A percentile compares a stretch with the other conserved stretches of the same genome.
These are phyloP conservation scores for Limnanthes douglasii DNA, from an alignment of 345 rosid species.

Conservation along the genomic window DNA sequence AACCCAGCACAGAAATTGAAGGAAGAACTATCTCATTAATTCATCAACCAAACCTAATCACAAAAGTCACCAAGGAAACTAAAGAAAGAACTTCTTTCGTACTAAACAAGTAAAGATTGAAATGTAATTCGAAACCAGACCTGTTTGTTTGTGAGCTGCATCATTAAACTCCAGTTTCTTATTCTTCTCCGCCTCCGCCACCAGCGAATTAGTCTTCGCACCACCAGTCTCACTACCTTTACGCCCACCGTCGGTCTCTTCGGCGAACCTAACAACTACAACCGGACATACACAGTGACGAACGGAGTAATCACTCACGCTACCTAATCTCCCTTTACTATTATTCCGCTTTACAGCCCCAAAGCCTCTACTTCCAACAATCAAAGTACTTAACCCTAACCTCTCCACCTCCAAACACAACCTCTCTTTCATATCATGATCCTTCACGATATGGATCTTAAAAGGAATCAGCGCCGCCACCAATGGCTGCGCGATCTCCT, in stretches of 20 bases:
- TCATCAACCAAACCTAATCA: too few species aligned
- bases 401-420: constrained; percentile 82
- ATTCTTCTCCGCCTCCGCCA: too few species aligned
- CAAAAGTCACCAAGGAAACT: too few species aligned
- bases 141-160: too few species aligned
- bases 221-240: too few species aligned
- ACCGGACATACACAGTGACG: constrained; percentile 83
- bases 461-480: constrained; percentile 51
- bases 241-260: constrained; percentile 41
- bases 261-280: constrained; percentile 57
- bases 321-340: constrained; percentile 55
- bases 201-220: too few species aligned
- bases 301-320: constrained; percentile 75
- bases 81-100: too few species aligned
- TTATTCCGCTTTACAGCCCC: constrained; percentile 37
- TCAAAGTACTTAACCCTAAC: constrained; percentile 44
- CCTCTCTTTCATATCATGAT: constrained; percentile 88
- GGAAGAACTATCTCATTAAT: too few species aligned
- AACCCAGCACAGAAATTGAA: too few species aligned
- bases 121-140: too few species aligned
- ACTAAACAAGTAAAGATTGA: too few species aligned
- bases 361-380: constrained; percentile 77
- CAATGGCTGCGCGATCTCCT: constrained; percentile 53
- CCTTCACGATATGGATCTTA: constrained; percentile 73
- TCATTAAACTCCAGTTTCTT: too few species aligned